These are phyloP conservation scores for Podospora anserina DNA, from an alignment of 495 filamentous ascomycete genomes.

Conservation along the genomic window DNA sequence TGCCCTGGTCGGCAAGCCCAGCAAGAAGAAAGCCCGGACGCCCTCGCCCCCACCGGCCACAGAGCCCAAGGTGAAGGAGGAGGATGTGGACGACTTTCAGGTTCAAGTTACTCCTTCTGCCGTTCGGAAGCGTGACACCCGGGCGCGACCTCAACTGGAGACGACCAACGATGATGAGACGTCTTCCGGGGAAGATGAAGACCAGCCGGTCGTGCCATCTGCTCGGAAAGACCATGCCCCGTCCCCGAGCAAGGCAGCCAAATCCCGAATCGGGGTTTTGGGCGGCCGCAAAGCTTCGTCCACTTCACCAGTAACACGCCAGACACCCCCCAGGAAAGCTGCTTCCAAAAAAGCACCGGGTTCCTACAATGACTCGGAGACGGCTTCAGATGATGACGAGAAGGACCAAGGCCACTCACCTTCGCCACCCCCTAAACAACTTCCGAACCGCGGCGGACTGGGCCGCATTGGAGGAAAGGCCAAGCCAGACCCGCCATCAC, in stretches of 20 bases:
- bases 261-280: conserved; percentile 28
- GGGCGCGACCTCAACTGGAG: conserved; percentile 3
- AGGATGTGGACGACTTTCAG: conserved; percentile 49
- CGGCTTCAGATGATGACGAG: conserved; percentile 40
- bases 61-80: background rate
- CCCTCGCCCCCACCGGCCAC: background rate
- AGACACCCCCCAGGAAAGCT: conserved; percentile 13
- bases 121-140: conserved; percentile 14
- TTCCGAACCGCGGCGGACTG: conserved; percentile 31
- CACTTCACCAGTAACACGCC: conserved; percentile 18
- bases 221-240: conserved; percentile 2
- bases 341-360: background rate
- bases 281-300: conserved; percentile 27
- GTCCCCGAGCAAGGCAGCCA: conserved; percentile 7
- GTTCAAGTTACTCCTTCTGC: conserved; percentile 48
- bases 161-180: conserved; percentile 34
- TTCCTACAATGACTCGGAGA: conserved; percentile 30
- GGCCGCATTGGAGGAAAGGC: conserved; percentile 45
- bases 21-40: conserved; percentile 27
- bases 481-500: conserved; percentile 9
- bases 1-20: conserved; percentile 20
- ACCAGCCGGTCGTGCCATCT: conserved; percentile 16
- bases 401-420: conserved; percentile 10
- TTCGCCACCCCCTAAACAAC: conserved; percentile 22
- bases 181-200: conserved; percentile 36